Percentiles rank a stretch among this genome's conserved stretches.
These are phyloP conservation scores for Cyberlindnera japonica DNA, from an alignment of 805 yeast genomes.

Conservation along the genomic window DNA sequence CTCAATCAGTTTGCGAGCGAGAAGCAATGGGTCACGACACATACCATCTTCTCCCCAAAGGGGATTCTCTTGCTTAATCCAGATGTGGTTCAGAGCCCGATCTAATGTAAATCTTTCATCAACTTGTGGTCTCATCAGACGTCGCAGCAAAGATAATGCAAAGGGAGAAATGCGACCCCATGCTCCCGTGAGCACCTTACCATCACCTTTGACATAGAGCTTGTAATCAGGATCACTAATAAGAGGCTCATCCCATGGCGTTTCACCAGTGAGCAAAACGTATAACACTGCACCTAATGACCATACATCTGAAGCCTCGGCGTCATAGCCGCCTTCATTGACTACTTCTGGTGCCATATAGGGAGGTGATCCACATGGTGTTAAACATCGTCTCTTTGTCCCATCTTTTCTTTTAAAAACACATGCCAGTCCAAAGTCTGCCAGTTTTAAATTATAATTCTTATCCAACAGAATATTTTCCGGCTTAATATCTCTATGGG, in stretches of 20 bases:
- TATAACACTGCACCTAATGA: slow-evolving; percentile 63
- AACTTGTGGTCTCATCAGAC: slow-evolving; percentile 49
- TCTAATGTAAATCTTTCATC: slow-evolving; percentile 38
- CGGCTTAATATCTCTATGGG: slow-evolving; percentile 67
- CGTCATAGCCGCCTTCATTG: slow-evolving; percentile 44
- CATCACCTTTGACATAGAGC: slow-evolving; percentile 40
- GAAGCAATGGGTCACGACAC: slow-evolving; percentile 48
- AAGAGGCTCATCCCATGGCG: slow-evolving; percentile 71
- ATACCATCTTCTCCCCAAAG: slow-evolving; percentile 44
- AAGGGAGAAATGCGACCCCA: slow-evolving; percentile 53
- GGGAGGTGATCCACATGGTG: slow-evolving; percentile 72
- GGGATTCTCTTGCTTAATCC: slow-evolving; percentile 46
- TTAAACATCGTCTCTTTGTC: slow-evolving; percentile 40
- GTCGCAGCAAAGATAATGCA: slow-evolving; percentile 48
- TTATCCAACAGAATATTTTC: slow-evolving; percentile 63
- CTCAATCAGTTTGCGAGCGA: slow-evolving; percentile 49
- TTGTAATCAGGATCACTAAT: slow-evolving; percentile 46
- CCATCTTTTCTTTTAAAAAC: slow-evolving; percentile 50
- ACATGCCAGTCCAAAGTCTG: slow-evolving; percentile 75
- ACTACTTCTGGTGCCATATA: slow-evolving; percentile 76
- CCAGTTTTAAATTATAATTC: slow-evolving; percentile 64
- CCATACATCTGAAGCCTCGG: slow-evolving; percentile 63
- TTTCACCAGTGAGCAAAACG: slow-evolving; percentile 60
- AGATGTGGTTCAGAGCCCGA: slow-evolving; percentile 46
- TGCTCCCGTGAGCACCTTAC: slow-evolving; percentile 43